Percentiles rank a stretch among this genome's conserved stretches.
phyloP scores from a whole-genome alignment of 1,284 basidiomycete species.

The Meripilus lineatus region DNA sequence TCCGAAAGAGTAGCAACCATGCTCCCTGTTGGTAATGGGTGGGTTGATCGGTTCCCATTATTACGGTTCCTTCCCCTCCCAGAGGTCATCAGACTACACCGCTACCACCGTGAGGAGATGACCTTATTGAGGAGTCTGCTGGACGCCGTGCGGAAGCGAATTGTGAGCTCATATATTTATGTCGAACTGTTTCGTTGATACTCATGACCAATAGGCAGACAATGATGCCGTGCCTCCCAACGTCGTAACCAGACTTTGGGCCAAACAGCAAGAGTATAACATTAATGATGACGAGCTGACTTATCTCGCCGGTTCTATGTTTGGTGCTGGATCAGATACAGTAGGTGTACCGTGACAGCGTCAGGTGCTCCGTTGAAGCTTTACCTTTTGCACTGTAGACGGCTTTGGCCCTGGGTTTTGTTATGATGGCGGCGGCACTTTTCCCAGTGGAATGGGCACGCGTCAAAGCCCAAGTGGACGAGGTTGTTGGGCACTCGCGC shows the following conservation, averaged over 20 bases:
- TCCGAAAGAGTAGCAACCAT: conserved; percentile 42
- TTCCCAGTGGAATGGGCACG: conserved; percentile 49
- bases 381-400: too few species aligned
- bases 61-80: conserved; percentile 49
- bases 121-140: conserved; percentile 48
- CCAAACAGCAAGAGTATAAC: conserved; percentile 42
- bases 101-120: conserved; percentile 54
- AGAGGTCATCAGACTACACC: conserved; percentile 46
- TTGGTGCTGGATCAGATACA: conserved; percentile 62
- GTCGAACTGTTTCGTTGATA: too few species aligned
- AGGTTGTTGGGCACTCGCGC: conserved; percentile 51
- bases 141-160: conserved; percentile 34
- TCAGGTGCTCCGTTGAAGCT: too few species aligned
- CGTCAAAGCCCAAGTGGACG: conserved; percentile 60
- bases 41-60: conserved; percentile 54
- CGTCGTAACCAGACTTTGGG: conserved; percentile 53
- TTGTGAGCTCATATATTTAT: too few species aligned
- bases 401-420: conserved; percentile 49
- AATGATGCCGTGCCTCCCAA: conserved; percentile 33
- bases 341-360: conserved; percentile 19
- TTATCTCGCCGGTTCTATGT: conserved; percentile 58
- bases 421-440: conserved; percentile 58
- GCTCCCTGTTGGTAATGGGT: conserved; percentile 51
- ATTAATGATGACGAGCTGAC: conserved; percentile 52
- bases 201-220: too few species aligned